Base-by-base conservation (phyloP, 139 green algal species). In the Zygnema cylindricum region DNA sequence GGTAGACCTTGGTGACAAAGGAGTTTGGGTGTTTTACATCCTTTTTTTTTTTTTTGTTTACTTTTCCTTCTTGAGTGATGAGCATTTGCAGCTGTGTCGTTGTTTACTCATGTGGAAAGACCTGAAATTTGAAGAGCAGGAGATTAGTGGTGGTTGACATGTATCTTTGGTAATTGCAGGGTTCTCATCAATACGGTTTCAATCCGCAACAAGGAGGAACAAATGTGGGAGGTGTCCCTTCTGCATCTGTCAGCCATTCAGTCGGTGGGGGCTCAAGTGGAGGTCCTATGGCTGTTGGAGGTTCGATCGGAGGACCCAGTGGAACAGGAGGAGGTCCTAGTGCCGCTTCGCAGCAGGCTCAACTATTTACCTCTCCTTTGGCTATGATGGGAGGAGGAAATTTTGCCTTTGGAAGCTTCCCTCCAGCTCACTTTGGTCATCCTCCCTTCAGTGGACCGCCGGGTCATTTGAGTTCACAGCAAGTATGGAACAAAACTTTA, bases 361-460 rank as follows among this genome's bases (percentile, higher is more conserved):
- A 42, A 7, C 43, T 85, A 33, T 36, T 84, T 2, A 35, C n/a
- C 55, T 84, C 39, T 30, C 81, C 79, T 21, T 40, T 87, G 81
- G 81, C 81, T 33, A 82, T 87, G 55, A 83, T 87, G 33, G 55
- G 82, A 32, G 55, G 82, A 63, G 43, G 43, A 23, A 63, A 63
- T 3, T 87, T 85, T 69, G 57, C 81, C 3, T 87, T 87, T 84
- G 71, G 71, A 41, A 36, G 55, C 36, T 87, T 87, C 7, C 39
- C 39, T 2, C 23, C 23, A 23, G 81, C 63, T 35, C 43, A 42
- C 81, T 87, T 87, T 36, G 38, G 2, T 69, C 81, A 43, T 36
- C 81, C 81, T 35, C 81, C 81, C 11, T 87, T 87, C 69, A 77
- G 11, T 11, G 49, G 49, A 39, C 42, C 77, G 3, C 35, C 77